These are phyloP conservation scores for Musa beccarii DNA, from an alignment of 176 grass and related monocot species.

Conservation along the genomic window DNA sequence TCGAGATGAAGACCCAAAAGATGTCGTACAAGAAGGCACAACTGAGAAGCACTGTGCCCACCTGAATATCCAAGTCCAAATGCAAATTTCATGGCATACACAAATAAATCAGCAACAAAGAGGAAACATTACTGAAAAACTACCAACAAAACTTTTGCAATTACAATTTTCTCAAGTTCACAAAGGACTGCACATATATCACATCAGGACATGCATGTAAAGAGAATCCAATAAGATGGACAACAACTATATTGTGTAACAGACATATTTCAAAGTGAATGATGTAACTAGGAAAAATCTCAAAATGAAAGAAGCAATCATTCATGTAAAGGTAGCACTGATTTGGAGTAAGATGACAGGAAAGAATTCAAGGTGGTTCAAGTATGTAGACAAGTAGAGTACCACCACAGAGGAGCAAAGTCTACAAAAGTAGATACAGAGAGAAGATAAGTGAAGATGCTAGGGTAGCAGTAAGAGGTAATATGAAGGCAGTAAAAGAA, in stretches of 20 bases:
- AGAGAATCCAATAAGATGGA: background rate
- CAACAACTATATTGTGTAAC: background rate
- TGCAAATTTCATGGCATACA: background rate
- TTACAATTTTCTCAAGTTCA: background rate
- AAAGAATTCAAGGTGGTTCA: background rate
- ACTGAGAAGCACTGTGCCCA: conserved; percentile 73
- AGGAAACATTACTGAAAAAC: background rate
- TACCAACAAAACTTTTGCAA: too few species aligned
- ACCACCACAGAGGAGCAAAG: background rate
- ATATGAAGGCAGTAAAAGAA: background rate
- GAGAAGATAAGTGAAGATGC: background rate
- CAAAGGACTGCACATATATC: background rate
- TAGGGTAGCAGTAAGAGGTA: background rate
- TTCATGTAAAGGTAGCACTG: background rate
- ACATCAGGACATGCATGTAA: background rate
- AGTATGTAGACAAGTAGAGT: background rate
- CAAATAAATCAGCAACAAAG: conserved; percentile 14
- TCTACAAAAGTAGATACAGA: too few species aligned
- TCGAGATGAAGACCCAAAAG: conserved; percentile 97
- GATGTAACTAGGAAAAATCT: background rate
- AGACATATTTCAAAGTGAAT: background rate
- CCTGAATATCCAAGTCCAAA: conserved; percentile 28
- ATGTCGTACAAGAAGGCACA: conserved; percentile 96
- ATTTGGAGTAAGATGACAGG: background rate
- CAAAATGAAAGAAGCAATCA: background rate